Percentiles rank a stretch among this genome's conserved stretches.
These are phyloP conservation scores for Dianthus caryophyllus DNA, from an alignment of 148 eudicot genomes.

Conservation along the genomic window DNA sequence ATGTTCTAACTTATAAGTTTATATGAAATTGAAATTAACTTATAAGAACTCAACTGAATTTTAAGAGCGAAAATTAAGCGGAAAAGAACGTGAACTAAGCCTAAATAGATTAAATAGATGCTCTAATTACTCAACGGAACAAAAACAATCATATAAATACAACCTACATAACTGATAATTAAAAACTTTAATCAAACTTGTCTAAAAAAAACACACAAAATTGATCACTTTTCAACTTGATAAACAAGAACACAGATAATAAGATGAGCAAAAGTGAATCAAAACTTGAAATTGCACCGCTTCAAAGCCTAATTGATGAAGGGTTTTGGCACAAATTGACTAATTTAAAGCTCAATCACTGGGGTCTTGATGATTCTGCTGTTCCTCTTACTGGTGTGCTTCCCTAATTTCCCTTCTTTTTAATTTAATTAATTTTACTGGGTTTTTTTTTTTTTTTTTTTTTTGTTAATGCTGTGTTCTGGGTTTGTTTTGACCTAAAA, in stretches of 20 bases:
- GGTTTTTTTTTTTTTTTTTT: neutral
- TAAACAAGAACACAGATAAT: neutral
- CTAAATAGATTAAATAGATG: no score
- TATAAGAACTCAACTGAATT: no score
- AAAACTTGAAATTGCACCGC: constrained; percentile 54
- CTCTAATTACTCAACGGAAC: no score
- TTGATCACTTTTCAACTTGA: neutral
- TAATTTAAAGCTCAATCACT: constrained; percentile 76
- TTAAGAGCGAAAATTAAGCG: no score
- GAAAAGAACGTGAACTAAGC: no score
- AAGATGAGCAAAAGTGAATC: constrained; percentile 18
- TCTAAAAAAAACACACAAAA: neutral
- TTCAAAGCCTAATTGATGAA: constrained; percentile 72
- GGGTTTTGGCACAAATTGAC: constrained; percentile 91
- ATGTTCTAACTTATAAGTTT: no score
- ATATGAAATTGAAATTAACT: no score
- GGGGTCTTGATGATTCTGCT: constrained; percentile 78
- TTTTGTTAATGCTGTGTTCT: neutral
- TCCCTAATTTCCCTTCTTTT: neutral
- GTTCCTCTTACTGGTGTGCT: constrained; percentile 57
- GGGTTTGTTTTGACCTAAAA: neutral
- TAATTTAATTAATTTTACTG: neutral
- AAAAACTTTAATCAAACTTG: no score
- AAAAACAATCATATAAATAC: no score
- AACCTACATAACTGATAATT: no score